Evolutionary conservation across 495 filamentous ascomycete species (phyloP).

Genomic region (Lasiosphaeria miniovina): DNA sequence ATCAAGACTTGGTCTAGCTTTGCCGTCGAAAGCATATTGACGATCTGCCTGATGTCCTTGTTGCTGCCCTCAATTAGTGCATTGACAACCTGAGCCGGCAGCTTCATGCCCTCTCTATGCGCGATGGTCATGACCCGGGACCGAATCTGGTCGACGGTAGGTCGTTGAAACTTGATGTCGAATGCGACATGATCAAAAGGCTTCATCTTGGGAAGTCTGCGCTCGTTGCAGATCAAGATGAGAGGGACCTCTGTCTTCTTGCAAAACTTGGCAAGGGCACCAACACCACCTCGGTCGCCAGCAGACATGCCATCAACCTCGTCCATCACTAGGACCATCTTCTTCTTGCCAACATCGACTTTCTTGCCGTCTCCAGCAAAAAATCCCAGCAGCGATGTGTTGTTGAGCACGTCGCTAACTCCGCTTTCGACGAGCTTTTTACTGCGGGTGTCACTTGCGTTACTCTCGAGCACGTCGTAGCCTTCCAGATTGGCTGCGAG

Average conservation of each 20-base stretch:
- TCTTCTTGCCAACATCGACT: constrained; percentile 78
- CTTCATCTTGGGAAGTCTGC: constrained; percentile 92
- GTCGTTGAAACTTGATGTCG: constrained; percentile 83
- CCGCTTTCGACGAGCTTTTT: constrained; percentile 93
- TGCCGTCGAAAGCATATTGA: constrained; percentile 96
- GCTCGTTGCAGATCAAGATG: constrained; percentile 97
- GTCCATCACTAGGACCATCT: constrained; percentile 95
- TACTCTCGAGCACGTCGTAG: constrained; percentile 90
- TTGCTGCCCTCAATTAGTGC: constrained; percentile 91
- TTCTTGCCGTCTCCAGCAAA: constrained; percentile 83
- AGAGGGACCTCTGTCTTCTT: constrained; percentile 93
- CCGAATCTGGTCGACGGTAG: constrained; percentile 82
- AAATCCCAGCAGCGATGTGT: constrained; percentile 86
- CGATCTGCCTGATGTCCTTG: constrained; percentile 94
- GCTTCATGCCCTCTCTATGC: constrained; percentile 82
- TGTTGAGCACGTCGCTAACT: constrained; percentile 84
- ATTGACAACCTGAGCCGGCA: constrained; percentile 84
- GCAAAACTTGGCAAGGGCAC: constrained; percentile 87
- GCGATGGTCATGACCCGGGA: constrained; percentile 92
- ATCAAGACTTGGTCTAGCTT: constrained; percentile 79
- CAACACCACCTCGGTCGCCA: constrained; percentile 93
- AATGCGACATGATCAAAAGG: constrained; percentile 83
- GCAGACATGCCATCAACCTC: constrained; percentile 99
- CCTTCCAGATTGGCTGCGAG: constrained; percentile 89
- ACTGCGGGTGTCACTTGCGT: constrained; percentile 94